Percentiles rank a stretch among this genome's conserved stretches.
Evolutionary conservation across 805 yeast genomes (phyloP).

Genomic region (Candida awuae): DNA sequence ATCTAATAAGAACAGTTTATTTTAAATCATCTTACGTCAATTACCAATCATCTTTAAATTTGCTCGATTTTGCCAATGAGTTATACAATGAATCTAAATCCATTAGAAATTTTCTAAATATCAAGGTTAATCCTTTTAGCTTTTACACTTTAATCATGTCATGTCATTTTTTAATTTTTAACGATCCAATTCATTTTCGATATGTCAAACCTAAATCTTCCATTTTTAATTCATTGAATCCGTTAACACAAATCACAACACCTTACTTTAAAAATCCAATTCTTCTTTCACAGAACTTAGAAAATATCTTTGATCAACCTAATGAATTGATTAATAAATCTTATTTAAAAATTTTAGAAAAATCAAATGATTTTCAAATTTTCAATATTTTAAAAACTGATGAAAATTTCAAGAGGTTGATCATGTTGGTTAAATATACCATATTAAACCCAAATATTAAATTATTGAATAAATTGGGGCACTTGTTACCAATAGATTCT

Average conservation of each 20-base stretch:
- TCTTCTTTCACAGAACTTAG: constrained; percentile 16
- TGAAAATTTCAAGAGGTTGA: constrained; percentile 16
- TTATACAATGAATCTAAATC: constrained; percentile 9
- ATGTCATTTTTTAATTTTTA: constrained; percentile 17
- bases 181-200: constrained; percentile 24
- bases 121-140: constrained; percentile 9
- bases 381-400: constrained; percentile 14
- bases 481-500: constrained; percentile 8
- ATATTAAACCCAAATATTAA: constrained; percentile 27
- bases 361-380: constrained; percentile 13
- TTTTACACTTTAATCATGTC: constrained; percentile 14
- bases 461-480: constrained; percentile 14
- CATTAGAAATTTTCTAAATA: constrained; percentile 9
- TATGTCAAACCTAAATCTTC: constrained; percentile 12
- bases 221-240: constrained; percentile 16
- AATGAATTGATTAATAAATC: constrained; percentile 6
- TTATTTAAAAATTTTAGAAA: constrained; percentile 15
- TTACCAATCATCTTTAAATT: constrained; percentile 12
- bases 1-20: constrained; percentile 10
- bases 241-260: constrained; percentile 15
- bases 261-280: constrained; percentile 20
- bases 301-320: constrained; percentile 13
- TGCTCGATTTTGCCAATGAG: constrained; percentile 1
- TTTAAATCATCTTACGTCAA: constrained; percentile 6
- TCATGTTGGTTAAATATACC: constrained; percentile 23